A percentile compares a stretch with the other conserved stretches of the same genome.
Evolutionary conservation across 2,329 filamentous ascomycete genomes (phyloP).

Genomic region (Colletotrichum karsti): DNA sequence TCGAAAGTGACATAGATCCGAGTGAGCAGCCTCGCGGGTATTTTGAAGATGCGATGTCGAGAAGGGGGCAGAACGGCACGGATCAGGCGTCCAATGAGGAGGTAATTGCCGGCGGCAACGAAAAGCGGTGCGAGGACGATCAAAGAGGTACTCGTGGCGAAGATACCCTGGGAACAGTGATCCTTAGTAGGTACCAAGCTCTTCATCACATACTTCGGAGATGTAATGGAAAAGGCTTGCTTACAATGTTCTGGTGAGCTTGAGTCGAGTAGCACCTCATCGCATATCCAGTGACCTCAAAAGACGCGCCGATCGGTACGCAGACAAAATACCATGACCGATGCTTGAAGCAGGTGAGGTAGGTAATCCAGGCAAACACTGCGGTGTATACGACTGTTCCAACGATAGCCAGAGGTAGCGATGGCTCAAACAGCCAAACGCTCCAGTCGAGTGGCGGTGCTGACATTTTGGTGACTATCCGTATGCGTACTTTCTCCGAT

Average conservation of each 20-base stretch:
- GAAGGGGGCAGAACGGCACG: conserved; percentile 42
- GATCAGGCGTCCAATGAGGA: conserved; percentile 58
- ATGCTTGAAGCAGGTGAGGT: conserved; percentile 50
- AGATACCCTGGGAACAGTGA: conserved; percentile 37
- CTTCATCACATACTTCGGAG: neutral
- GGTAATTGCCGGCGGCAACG: conserved; percentile 58
- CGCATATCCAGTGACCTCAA: conserved; percentile 53
- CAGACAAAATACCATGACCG: conserved; percentile 52
- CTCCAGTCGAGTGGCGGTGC: neutral
- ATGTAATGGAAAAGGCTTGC: neutral
- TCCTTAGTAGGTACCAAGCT: neutral
- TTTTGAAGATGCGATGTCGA: conserved; percentile 43
- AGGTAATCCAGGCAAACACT: conserved; percentile 45
- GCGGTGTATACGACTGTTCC: conserved; percentile 50
- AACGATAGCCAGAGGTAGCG: conserved; percentile 49
- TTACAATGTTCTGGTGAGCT: conserved; percentile 42
- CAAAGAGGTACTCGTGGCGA: conserved; percentile 47
- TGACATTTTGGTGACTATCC: too few species aligned
- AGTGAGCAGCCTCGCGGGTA: conserved; percentile 49
- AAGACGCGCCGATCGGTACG: conserved; percentile 48
- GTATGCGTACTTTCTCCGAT: too few species aligned
- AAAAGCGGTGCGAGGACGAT: conserved; percentile 59
- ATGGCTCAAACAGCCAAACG: conserved; percentile 55
- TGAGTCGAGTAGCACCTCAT: conserved; percentile 46
- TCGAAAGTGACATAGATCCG: conserved; percentile 55